These are phyloP conservation scores for Saccharomyces hybrid DNA, from an alignment of 1,139 yeast genomes.

Conservation along the genomic window DNA sequence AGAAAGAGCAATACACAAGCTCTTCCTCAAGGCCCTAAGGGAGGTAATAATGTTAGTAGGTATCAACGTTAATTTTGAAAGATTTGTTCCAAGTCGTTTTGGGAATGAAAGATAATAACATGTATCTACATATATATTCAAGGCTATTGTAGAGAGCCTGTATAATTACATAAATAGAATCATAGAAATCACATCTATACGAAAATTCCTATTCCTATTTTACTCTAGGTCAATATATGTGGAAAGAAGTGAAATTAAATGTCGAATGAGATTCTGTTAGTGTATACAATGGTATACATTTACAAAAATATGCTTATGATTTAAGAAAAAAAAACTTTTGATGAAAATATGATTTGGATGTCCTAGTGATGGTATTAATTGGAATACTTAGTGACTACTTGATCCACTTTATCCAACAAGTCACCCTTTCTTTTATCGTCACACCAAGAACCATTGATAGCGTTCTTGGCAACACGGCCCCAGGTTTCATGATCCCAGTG, in stretches of 20 bases:
- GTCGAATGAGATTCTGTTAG: background rate
- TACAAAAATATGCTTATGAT: background rate
- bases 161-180: background rate
- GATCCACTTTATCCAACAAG: conserved; percentile 39
- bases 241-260: too few relatives aligned
- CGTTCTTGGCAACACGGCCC: conserved; percentile 50
- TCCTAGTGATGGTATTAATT: background rate
- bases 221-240: too few relatives aligned
- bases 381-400: conserved; percentile 41
- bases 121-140: too few relatives aligned
- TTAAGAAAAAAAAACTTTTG: background rate
- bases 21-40: conserved; percentile 21
- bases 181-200: background rate
- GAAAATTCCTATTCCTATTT: too few relatives aligned
- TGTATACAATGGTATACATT: background rate
- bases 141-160: too few relatives aligned
- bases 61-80: conserved; percentile 9
- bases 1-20: conserved; percentile 6
- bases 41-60: conserved; percentile 13
- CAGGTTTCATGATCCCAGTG: conserved; percentile 52
- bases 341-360: background rate
- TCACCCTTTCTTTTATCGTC: conserved; percentile 44
- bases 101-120: conserved; percentile 2
- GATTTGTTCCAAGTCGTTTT: too few relatives aligned
- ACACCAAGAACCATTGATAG: conserved; percentile 69